A percentile compares a stretch with the other conserved stretches of the same genome.
Conservation (phyloP, 2,329 filamentous ascomycete genomes). For the Fusarium albidum region DNA sequence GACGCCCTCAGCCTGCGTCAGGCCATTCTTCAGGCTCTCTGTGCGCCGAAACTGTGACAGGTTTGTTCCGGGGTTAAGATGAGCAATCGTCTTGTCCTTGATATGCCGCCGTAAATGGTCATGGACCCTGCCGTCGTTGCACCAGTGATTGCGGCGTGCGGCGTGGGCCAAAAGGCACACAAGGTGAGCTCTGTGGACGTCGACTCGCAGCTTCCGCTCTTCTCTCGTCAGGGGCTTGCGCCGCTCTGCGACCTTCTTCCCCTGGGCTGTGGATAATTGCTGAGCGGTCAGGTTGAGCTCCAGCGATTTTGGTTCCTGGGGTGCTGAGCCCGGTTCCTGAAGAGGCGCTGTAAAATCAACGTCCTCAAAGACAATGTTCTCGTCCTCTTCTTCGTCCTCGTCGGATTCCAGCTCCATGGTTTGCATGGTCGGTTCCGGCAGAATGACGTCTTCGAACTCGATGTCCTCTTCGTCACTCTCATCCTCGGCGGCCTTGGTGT, state of each 20-base stretch:
- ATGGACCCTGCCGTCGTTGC: conserved; percentile 78
- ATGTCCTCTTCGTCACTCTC: conserved; percentile 53
- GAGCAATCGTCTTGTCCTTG: conserved; percentile 68
- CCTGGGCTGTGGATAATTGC: conserved; percentile 43
- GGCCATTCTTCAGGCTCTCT: conserved; percentile 78
- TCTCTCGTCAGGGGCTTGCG: conserved; percentile 62
- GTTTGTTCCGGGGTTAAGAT: conserved; percentile 72
- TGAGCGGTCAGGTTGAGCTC: conserved; percentile 63
- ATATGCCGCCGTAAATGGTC: conserved; percentile 70
- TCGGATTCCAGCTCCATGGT: conserved; percentile 60
- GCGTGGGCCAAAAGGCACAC: conserved; percentile 83
- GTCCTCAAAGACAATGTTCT: conserved; percentile 57
- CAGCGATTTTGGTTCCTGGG: conserved; percentile 48
- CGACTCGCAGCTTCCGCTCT: conserved; percentile 66
- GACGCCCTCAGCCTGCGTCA: conserved; percentile 72
- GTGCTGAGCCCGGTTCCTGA: conserved; percentile 28
- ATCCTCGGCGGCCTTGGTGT: conserved; percentile 35
- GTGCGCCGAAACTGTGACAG: conserved; percentile 79
- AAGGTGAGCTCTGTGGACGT: conserved; percentile 87
- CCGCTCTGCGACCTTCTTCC: conserved; percentile 47
- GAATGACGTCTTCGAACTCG: conserved; percentile 59
- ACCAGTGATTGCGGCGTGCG: conserved; percentile 84
- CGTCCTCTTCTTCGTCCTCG: conserved; percentile 53
- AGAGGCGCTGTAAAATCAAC: conserved; percentile 52
- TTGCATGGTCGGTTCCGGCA: conserved; percentile 59